Evolutionary conservation across 176 grass and related monocot genomes (phyloP).

Genomic region (Aegilops longissima): DNA sequence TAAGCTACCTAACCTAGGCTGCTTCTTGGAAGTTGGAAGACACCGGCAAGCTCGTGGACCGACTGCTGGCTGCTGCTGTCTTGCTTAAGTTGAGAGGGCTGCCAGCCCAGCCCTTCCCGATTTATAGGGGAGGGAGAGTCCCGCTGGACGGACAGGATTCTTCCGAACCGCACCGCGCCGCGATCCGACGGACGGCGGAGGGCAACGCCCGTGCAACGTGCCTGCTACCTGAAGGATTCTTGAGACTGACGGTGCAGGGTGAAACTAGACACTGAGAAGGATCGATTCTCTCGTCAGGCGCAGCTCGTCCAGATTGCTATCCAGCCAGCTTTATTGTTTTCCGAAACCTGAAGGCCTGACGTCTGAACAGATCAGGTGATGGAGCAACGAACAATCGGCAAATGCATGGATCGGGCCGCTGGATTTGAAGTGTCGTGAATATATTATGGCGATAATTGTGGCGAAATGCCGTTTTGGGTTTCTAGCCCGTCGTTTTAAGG

Average conservation of each 20-base stretch:
- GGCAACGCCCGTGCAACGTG: neutral
- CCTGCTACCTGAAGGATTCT: neutral
- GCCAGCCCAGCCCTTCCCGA: neutral
- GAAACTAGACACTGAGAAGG: neutral
- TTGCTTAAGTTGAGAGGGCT: constrained; percentile 18
- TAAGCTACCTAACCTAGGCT: constrained; percentile 4
- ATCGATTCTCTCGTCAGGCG: constrained; percentile 4
- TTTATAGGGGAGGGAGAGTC: constrained; percentile 36
- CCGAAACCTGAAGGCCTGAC: constrained; percentile 1
- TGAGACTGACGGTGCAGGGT: constrained; percentile 7
- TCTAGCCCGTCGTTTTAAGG: constrained; percentile 19
- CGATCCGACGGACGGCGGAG: constrained; percentile 38
- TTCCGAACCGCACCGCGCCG: neutral
- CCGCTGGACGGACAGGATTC: constrained; percentile 24
- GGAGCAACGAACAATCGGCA: neutral
- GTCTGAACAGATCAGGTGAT: constrained; percentile 22
- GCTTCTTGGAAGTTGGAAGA: neutral
- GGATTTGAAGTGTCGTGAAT: constrained; percentile 36
- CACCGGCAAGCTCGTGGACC: neutral
- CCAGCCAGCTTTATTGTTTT: neutral
- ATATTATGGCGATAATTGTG: constrained; percentile 40
- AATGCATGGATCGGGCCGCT: neutral
- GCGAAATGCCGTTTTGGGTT: constrained; percentile 33
- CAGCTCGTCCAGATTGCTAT: neutral
- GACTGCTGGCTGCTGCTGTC: neutral